phyloP scores from a whole-genome alignment of 306 rosid genomes.

The Corylus heterophylla region DNA sequence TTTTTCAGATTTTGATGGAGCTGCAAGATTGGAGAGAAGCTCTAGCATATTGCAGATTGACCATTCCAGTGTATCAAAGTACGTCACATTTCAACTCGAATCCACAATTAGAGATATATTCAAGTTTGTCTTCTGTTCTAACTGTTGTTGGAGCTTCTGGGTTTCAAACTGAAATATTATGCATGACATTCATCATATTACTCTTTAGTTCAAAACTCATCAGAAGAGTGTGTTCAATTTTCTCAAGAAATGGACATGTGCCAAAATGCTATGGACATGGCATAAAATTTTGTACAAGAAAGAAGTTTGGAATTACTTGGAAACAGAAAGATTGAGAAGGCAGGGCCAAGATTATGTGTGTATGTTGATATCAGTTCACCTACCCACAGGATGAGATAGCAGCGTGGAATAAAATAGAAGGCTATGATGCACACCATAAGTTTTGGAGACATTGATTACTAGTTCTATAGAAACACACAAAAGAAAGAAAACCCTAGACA shows the following conservation, averaged over 20 bases:
- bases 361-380: background rate
- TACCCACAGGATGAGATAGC: background rate
- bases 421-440: background rate
- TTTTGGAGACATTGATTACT: background rate
- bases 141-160: constrained; percentile 12
- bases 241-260: background rate
- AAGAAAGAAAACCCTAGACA: background rate
- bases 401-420: background rate
- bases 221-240: background rate
- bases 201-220: constrained; percentile 12
- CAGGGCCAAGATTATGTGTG: background rate
- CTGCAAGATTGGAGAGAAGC: constrained; percentile 81
- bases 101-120: constrained; percentile 8
- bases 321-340: background rate
- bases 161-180: constrained; percentile 14
- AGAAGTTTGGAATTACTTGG: background rate
- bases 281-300: background rate
- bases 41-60: constrained; percentile 75
- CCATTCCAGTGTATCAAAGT: constrained; percentile 87
- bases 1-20: constrained; percentile 78
- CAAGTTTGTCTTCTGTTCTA: constrained; percentile 2
- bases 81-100: constrained; percentile 31
- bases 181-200: background rate
- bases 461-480: background rate
- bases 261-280: background rate